phyloP scores from a whole-genome alignment of 352 stramenopile species.

The Elongisporangium anandrum region DNA sequence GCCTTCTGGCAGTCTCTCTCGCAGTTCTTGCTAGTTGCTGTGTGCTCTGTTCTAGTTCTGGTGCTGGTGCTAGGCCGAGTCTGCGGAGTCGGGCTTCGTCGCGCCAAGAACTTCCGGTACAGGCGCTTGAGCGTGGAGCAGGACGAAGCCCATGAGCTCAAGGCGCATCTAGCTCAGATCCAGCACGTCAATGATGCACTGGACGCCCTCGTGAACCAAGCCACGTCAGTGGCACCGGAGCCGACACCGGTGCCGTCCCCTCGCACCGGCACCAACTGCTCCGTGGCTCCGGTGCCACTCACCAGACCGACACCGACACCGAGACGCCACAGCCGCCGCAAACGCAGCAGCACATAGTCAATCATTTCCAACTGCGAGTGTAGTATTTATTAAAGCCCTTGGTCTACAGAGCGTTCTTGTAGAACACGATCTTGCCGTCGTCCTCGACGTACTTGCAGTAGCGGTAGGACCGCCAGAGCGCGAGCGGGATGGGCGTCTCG shows the following conservation, averaged over 20 bases:
- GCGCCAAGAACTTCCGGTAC: constrained; percentile 44
- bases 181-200: background rate
- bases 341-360: background rate
- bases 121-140: constrained; percentile 23
- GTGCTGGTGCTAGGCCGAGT: constrained; percentile 13
- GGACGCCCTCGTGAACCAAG: background rate
- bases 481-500: constrained; percentile 78
- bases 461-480: constrained; percentile 91
- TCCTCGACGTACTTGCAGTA: constrained; percentile 95
- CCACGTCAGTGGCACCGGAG: background rate
- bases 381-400: background rate
- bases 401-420: constrained; percentile 64
- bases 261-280: background rate
- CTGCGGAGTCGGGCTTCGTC: constrained; percentile 8
- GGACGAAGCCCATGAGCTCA: constrained; percentile 28
- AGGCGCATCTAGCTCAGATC: constrained; percentile 40
- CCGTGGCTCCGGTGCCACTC: background rate
- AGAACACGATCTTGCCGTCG: constrained; percentile 89
- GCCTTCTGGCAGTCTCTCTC: constrained; percentile 25
- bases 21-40: constrained; percentile 5
- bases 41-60: constrained; percentile 7
- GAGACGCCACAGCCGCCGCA: background rate
- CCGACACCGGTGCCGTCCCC: background rate
- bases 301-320: background rate
- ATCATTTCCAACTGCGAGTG: background rate